These are phyloP conservation scores for Apiospora phragmitis DNA, from an alignment of 2,329 filamentous ascomycete species.

Conservation along the genomic window DNA sequence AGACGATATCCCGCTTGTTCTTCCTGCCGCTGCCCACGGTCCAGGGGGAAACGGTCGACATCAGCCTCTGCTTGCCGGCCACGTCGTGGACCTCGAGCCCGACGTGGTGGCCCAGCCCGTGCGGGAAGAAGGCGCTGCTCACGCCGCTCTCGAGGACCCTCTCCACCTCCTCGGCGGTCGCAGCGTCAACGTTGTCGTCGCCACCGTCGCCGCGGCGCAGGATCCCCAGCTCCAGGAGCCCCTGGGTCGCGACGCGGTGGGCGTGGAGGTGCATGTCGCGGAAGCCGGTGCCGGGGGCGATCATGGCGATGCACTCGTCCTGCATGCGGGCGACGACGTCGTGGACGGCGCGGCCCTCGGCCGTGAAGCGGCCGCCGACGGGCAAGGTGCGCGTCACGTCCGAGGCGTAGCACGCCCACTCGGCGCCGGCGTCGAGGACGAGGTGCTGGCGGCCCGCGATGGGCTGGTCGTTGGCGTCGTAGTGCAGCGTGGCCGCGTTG, in stretches of 20 bases:
- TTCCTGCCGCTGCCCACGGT: neutral
- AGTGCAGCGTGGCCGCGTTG: constrained; percentile 88
- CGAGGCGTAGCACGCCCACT: constrained; percentile 82
- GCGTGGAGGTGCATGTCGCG: constrained; percentile 73
- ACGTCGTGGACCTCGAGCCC: constrained; percentile 65
- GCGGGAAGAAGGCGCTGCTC: constrained; percentile 64
- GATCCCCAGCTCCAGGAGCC: constrained; percentile 71
- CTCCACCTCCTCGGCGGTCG: constrained; percentile 26
- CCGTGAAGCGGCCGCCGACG: constrained; percentile 53
- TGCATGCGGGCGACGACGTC: constrained; percentile 82
- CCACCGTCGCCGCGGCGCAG: constrained; percentile 58
- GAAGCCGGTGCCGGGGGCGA: constrained; percentile 71
- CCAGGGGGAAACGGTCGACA: neutral
- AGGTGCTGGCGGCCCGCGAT: constrained; percentile 71
- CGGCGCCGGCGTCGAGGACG: constrained; percentile 84
- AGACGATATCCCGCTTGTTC: neutral
- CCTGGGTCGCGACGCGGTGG: constrained; percentile 69
- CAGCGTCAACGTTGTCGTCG: neutral
- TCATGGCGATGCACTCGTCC: constrained; percentile 65
- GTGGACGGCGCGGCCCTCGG: constrained; percentile 63
- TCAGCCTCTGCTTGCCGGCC: constrained; percentile 19
- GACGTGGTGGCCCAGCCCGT: constrained; percentile 65
- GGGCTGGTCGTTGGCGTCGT: constrained; percentile 74
- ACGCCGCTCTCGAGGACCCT: constrained; percentile 55
- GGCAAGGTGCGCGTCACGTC: constrained; percentile 91